Evolutionary conservation across 1,284 basidiomycete genomes (phyloP).

Genomic region (Sanghuangporus sanghuang): DNA sequence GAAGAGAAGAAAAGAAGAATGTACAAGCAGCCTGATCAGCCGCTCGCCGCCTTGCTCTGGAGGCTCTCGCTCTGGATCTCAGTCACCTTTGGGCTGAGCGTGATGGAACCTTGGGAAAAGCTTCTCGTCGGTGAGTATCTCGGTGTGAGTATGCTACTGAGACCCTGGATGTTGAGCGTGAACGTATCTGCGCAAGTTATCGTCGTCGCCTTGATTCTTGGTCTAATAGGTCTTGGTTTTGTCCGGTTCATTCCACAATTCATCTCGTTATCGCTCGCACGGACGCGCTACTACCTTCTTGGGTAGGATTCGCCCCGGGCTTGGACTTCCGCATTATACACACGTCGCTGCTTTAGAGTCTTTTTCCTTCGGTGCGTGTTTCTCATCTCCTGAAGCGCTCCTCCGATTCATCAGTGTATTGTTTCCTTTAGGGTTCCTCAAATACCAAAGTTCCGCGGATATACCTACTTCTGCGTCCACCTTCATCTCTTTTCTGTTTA

Average conservation of each 20-base stretch:
- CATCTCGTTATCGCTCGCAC: conserved; percentile 26
- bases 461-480: no score
- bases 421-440: no score
- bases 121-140: conserved; percentile 42
- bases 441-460: no score
- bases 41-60: conserved; percentile 38
- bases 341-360: no score
- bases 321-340: no score
- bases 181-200: conserved; percentile 24
- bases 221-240: conserved; percentile 28
- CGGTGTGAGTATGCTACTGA: neutral
- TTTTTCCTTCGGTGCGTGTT: no score
- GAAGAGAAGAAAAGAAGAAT: neutral
- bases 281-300: conserved; percentile 34
- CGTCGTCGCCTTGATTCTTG: conserved; percentile 26
- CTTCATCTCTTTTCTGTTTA: no score
- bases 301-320: conserved; percentile 18
- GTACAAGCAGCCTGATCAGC: conserved; percentile 27
- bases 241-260: conserved; percentile 35
- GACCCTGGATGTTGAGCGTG: neutral
- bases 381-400: no score
- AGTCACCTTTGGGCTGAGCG: conserved; percentile 56
- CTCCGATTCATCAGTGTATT: no score
- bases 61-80: conserved; percentile 45
- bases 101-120: conserved; percentile 73